A percentile compares a stretch with the other conserved stretches of the same genome.
phyloP scores from a whole-genome alignment of 1,284 basidiomycete species.

The Leccinum angustisporum region DNA sequence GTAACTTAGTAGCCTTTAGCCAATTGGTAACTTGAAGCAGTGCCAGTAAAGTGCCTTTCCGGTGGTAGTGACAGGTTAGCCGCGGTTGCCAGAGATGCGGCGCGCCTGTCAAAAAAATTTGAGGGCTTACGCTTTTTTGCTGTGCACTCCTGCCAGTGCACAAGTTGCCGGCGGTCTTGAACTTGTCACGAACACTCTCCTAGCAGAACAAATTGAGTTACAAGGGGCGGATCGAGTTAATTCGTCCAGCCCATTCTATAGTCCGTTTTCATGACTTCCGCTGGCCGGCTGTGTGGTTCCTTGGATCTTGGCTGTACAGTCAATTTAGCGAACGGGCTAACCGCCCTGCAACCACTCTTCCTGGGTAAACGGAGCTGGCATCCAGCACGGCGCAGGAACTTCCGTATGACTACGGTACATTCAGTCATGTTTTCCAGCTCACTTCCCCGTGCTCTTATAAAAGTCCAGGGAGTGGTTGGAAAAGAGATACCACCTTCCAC shows the following conservation, averaged over 20 bases:
- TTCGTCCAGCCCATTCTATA: not conserved
- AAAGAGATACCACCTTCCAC: not conserved
- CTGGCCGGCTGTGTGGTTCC: not conserved
- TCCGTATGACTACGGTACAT: not conserved
- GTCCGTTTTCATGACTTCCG: not conserved
- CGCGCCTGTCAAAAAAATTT: no score
- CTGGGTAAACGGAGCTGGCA: no score
- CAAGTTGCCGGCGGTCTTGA: no score
- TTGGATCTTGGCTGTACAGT: not conserved
- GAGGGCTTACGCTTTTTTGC: no score
- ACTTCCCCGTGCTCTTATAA: not conserved
- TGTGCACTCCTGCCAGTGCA: no score
- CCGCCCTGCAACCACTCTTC: not conserved
- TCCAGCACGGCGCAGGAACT: not conserved
- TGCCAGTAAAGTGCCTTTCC: no score
- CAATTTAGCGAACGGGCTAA: not conserved
- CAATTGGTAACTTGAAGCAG: no score
- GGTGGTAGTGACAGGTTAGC: no score
- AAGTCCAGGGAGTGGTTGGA: not conserved
- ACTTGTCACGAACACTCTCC: no score
- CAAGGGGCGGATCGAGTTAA: not conserved
- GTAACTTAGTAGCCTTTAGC: no score
- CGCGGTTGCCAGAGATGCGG: no score
- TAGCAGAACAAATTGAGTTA: no score
- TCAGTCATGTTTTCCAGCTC: not conserved